A percentile compares a stretch with the other conserved stretches of the same genome.
These are phyloP conservation scores for Suhomyces bolitotheri DNA, from an alignment of 1,139 yeast genomes.

Conservation along the genomic window DNA sequence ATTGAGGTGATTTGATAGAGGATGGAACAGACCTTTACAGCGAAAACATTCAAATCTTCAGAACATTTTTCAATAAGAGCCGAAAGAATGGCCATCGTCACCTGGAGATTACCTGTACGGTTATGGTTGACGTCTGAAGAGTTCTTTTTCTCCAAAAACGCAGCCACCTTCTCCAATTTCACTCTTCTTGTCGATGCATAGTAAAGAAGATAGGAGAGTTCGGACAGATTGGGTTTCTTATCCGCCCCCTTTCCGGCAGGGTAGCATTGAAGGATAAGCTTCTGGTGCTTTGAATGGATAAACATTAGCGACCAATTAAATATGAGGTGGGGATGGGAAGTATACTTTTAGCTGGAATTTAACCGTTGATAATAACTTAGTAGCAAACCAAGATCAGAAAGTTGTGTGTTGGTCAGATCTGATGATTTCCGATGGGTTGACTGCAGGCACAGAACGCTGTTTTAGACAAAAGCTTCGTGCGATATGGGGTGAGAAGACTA, in stretches of 20 bases:
- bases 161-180: slow-evolving; percentile 82
- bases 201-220: slow-evolving; percentile 80
- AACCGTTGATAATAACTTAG: too few species aligned
- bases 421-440: too few species aligned
- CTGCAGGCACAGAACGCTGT: too few species aligned
- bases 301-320: slow-evolving; percentile 11
- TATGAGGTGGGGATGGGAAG: background rate
- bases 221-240: slow-evolving; percentile 89
- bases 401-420: too few species aligned
- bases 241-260: slow-evolving; percentile 86
- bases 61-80: slow-evolving; percentile 74
- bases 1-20: slow-evolving; percentile 45
- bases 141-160: slow-evolving; percentile 67
- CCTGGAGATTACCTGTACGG: slow-evolving; percentile 77
- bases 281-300: slow-evolving; percentile 81
- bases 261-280: slow-evolving; percentile 85
- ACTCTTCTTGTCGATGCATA: slow-evolving; percentile 91
- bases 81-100: slow-evolving; percentile 69
- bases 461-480: too few species aligned
- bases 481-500: too few species aligned
- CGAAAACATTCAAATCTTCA: slow-evolving; percentile 83
- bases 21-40: slow-evolving; percentile 57
- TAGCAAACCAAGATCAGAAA: too few species aligned
- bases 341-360: background rate
- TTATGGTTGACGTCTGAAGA: slow-evolving; percentile 58